Conservation (phyloP, 2,329 filamentous ascomycete species). For the Calcarisporium arbuscula region DNA sequence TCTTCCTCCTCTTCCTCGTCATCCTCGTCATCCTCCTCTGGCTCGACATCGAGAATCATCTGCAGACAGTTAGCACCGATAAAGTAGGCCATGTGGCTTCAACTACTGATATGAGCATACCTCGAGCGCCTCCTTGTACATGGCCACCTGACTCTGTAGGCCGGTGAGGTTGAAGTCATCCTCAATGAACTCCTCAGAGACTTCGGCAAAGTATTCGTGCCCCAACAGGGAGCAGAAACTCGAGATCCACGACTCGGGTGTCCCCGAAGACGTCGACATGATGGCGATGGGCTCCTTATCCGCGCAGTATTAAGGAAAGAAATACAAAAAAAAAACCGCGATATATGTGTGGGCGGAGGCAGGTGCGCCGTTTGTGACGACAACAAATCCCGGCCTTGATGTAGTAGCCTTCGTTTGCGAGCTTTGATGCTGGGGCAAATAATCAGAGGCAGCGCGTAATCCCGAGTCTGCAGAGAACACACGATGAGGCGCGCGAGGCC, state of each 20-base stretch:
- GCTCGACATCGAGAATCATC: slow-evolving; percentile 98
- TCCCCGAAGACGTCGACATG: slow-evolving; percentile 57
- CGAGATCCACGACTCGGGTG: slow-evolving; percentile 90
- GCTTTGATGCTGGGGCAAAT: too few species aligned
- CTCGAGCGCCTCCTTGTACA: slow-evolving; percentile 98
- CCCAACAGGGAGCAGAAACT: slow-evolving; percentile 93
- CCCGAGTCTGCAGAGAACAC: too few species aligned
- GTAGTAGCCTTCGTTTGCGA: too few species aligned
- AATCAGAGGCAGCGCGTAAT: too few species aligned
- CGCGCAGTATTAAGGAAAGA: too few species aligned
- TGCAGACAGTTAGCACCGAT: slow-evolving; percentile 25
- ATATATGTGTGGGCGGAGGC: too few species aligned
- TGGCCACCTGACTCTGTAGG: slow-evolving; percentile 87
- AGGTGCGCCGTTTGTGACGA: too few species aligned
- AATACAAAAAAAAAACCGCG: too few species aligned
- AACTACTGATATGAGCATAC: slow-evolving; percentile 25
- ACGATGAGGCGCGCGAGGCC: too few species aligned
- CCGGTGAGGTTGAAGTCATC: slow-evolving; percentile 99
- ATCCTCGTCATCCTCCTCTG: slow-evolving; percentile 86
- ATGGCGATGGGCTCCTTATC: slow-evolving; percentile 13
- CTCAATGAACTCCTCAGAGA: slow-evolving; percentile 98
- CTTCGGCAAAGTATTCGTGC: slow-evolving; percentile 98
- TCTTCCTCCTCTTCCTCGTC: slow-evolving; percentile 75
- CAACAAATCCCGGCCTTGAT: too few species aligned
- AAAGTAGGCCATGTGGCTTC: background rate